phyloP scores from a whole-genome alignment of 179 eudicot genomes.

The Silene noctiflora region DNA sequence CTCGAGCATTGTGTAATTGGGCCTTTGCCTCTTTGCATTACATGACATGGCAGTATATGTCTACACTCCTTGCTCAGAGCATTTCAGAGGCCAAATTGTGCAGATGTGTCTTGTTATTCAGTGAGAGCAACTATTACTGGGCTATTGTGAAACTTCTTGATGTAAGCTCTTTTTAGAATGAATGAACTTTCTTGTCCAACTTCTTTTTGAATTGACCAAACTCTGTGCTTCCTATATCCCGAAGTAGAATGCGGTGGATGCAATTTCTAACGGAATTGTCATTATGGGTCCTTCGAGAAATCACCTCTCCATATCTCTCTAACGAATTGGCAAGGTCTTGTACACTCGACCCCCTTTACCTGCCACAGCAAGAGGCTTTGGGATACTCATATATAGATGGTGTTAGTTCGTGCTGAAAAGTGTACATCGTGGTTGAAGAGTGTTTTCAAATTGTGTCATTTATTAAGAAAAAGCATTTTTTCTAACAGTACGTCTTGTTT shows the following conservation, averaged over 20 bases:
- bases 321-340: too few relatives aligned
- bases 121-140: conserved; percentile 68
- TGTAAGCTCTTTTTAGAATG: conserved; percentile 28
- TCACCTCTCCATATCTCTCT: too few relatives aligned
- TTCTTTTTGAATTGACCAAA: not conserved
- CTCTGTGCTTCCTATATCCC: not conserved
- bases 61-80: conserved; percentile 61
- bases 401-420: too few relatives aligned
- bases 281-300: too few relatives aligned
- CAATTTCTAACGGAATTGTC: not conserved
- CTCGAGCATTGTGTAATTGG: conserved; percentile 9
- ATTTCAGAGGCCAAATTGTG: conserved; percentile 49
- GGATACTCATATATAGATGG: too few relatives aligned
- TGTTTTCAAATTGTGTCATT: too few relatives aligned
- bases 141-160: conserved; percentile 62
- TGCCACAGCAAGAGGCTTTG: too few relatives aligned
- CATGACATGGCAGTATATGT: conserved; percentile 64
- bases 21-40: conserved; percentile 18
- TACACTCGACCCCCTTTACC: too few relatives aligned
- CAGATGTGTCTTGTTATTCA: conserved; percentile 53
- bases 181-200: not conserved
- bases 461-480: too few relatives aligned
- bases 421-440: too few relatives aligned
- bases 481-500: too few relatives aligned
- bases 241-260: not conserved